These are phyloP conservation scores for Aureoboletus auriporus DNA, from an alignment of 768 basidiomycete species.

Conservation along the genomic window DNA sequence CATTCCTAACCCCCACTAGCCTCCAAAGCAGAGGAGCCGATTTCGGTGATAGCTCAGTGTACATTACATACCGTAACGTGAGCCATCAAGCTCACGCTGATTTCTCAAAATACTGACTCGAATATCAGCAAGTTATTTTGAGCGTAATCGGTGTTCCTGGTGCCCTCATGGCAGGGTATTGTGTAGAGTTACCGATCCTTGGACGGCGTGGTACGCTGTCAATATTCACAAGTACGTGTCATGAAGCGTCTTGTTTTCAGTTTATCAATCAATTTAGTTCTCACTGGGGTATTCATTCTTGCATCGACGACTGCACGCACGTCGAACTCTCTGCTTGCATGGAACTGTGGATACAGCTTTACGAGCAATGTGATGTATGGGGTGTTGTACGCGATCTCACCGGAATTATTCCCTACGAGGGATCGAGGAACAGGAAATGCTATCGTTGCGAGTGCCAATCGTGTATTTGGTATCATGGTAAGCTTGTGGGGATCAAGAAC, in stretches of 20 bases:
- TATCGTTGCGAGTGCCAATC: constrained; percentile 47
- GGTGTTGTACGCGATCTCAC: constrained; percentile 39
- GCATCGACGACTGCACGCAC: constrained; percentile 52
- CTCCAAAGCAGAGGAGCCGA: constrained; percentile 61
- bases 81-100: background rate
- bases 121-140: constrained; percentile 47
- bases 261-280: constrained; percentile 23
- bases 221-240: constrained; percentile 41
- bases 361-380: constrained; percentile 57
- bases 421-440: constrained; percentile 56
- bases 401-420: constrained; percentile 52
- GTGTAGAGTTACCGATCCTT: constrained; percentile 47
- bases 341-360: constrained; percentile 59
- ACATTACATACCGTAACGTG: constrained; percentile 74
- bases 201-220: constrained; percentile 54
- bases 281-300: constrained; percentile 58
- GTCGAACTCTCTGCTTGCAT: constrained; percentile 48
- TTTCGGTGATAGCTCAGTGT: constrained; percentile 65
- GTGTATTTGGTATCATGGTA: constrained; percentile 58
- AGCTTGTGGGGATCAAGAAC: constrained; percentile 8
- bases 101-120: constrained; percentile 5
- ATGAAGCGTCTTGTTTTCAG: background rate
- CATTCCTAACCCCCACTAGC: constrained; percentile 30
- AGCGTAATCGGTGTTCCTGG: constrained; percentile 57
- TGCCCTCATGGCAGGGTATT: constrained; percentile 49